Evolutionary conservation across 2,329 filamentous ascomycete species (phyloP), one percentile per base, ranked within the genome.

Genomic region (Fusarium sp.): DNA sequence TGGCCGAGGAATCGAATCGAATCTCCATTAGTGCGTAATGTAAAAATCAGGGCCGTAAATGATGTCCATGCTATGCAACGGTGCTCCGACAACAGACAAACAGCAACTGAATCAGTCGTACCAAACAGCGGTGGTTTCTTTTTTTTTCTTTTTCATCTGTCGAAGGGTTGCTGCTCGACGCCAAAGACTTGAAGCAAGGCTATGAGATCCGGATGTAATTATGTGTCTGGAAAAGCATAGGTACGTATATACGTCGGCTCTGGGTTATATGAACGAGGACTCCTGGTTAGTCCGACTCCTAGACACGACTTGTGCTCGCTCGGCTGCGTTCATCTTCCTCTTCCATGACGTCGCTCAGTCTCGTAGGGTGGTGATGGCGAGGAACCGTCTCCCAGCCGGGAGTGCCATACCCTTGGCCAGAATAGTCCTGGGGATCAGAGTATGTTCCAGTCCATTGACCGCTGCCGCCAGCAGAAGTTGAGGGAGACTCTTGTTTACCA

Each of bases 321-420:
- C 92, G 88, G 77, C 92, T 93, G 53, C 90, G 86, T 80, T 97
- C 94, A 72, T 96, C 93, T 69, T 97, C 92, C 76, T 94, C 94
- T 76, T 94, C 92, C 31, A 96, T 87, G 30, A 97, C 94, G 80
- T 97, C 94, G 78, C 94, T 97, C 68, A 97, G 84, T 60, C 95
- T 86, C 9, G 94, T 97, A 0, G 94, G 94, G 80, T 97, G 94
- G 72, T 96, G 93, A 79, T 97, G 94, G 60, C 90, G 88, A 27
- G 91, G 91, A 68, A 94, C 84, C n/a, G 83, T 82, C 68, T 96
- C 93, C 93, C 94, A 97, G 15, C 89, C 91, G 3, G 90, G 86
- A 2, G 88, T 87, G 8, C 85, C 90, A 79, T 91, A 94, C 23
- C 87, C 90, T 46, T 88, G 83, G 46, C 91, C 91, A 6, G 87